Percentiles rank a stretch among this genome's conserved stretches.
These are phyloP conservation scores for Yamadazyma jaroonii DNA, from an alignment of 1,139 yeast genomes.

Conservation along the genomic window DNA sequence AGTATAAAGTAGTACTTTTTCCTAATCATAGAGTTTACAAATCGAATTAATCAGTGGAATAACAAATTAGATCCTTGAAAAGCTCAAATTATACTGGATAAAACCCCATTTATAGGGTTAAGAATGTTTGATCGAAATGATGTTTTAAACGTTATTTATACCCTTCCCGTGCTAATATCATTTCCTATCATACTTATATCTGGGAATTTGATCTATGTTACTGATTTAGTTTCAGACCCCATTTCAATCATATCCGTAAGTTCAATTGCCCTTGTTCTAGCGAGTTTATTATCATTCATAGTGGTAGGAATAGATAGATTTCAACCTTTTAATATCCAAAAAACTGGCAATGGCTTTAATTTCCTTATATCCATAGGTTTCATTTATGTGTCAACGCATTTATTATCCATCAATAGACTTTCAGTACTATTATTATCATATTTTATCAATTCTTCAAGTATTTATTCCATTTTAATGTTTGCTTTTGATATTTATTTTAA, in stretches of 20 bases:
- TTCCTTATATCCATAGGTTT: conserved; percentile 2
- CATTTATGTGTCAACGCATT: conserved; percentile 16
- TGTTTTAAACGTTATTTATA: conserved; percentile 4
- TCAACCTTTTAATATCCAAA: conserved; percentile 5
- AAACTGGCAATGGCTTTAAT: conserved; percentile 3
- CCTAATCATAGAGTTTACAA: too few relatives aligned
- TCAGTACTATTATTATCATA: conserved; percentile 26
- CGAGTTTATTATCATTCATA: conserved; percentile 2
- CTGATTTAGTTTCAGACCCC: background rate
- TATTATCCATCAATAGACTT: conserved; percentile 21
- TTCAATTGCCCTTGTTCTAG: background rate
- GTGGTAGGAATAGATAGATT: conserved; percentile 4
- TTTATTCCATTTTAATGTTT: conserved; percentile 25
- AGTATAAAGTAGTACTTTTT: too few relatives aligned
- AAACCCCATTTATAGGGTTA: too few relatives aligned
- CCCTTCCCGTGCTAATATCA: conserved; percentile 5
- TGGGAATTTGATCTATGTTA: conserved; percentile 1
- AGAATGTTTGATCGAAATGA: conserved; percentile 3
- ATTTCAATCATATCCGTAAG: background rate
- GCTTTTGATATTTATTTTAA: conserved; percentile 19
- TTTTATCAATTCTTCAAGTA: conserved; percentile 24
- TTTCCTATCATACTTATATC: conserved; percentile 3
- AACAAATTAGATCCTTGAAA: too few relatives aligned
- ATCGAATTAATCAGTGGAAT: too few relatives aligned
- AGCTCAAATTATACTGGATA: too few relatives aligned